Conservation (phyloP, 352 stramenopile genomes). For the Globisporangium takayamanum region DNA sequence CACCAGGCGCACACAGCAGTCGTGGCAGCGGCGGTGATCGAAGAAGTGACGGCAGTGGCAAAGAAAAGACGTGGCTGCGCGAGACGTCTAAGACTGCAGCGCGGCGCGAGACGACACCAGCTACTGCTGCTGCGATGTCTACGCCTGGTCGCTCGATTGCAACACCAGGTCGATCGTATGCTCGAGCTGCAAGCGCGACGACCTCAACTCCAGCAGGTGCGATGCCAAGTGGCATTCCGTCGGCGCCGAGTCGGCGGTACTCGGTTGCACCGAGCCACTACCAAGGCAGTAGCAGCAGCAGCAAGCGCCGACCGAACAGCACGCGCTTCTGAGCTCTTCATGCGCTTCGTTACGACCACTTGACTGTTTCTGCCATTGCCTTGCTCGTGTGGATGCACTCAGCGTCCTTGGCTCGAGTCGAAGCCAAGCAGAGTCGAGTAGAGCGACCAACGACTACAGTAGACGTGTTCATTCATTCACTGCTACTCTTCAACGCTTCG, state of each 20-base stretch:
- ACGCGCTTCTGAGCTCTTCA: conserved; percentile 6
- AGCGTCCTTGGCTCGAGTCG: too few species aligned
- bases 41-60: too few species aligned
- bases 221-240: conserved; percentile 3
- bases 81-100: conserved; percentile 7
- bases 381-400: too few species aligned
- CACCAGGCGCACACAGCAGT: not conserved
- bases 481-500: too few species aligned
- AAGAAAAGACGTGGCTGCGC: conserved; percentile 7
- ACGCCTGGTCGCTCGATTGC: not conserved
- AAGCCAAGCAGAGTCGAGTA: too few species aligned
- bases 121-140: too few species aligned
- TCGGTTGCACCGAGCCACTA: not conserved
- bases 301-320: conserved; percentile 9
- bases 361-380: too few species aligned
- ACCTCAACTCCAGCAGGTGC: not conserved
- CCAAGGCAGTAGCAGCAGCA: not conserved
- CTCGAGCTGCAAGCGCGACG: not conserved
- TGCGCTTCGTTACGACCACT: not conserved
- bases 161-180: too few species aligned
- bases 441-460: not conserved
- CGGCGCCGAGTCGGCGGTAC: conserved; percentile 3
- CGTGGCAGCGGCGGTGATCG: too few species aligned
- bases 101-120: conserved; percentile 1
- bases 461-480: too few species aligned